Percentiles rank a stretch among this genome's conserved stretches.
These are phyloP conservation scores for Phytophthora sansomeana DNA, from an alignment of 352 stramenopile species.

Conservation along the genomic window DNA sequence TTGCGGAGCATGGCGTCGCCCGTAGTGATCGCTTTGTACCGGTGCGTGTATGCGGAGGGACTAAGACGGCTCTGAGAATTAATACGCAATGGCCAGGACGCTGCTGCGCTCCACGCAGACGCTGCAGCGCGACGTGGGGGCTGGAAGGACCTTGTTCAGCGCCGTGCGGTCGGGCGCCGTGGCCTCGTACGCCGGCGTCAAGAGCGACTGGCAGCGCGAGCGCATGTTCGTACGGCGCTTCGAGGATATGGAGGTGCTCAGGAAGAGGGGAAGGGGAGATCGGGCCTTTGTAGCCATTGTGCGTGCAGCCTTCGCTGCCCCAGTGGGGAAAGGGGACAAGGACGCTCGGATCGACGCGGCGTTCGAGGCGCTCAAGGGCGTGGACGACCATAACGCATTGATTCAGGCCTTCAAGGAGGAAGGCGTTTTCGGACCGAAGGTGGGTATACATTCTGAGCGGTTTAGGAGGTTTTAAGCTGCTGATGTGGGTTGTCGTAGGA, in stretches of 20 bases:
- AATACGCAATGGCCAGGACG: slow-evolving; percentile 41
- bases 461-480: not conserved
- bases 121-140: slow-evolving; percentile 59
- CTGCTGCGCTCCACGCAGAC: slow-evolving; percentile 63
- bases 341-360: slow-evolving; percentile 66
- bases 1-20: slow-evolving; percentile 33
- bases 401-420: slow-evolving; percentile 54
- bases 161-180: slow-evolving; percentile 73
- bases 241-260: slow-evolving; percentile 54
- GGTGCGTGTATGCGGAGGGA: slow-evolving; percentile 11
- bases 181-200: slow-evolving; percentile 69
- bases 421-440: slow-evolving; percentile 60
- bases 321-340: slow-evolving; percentile 39
- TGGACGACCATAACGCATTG: slow-evolving; percentile 81
- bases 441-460: slow-evolving; percentile 30
- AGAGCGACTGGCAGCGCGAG: slow-evolving; percentile 80
- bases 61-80: slow-evolving; percentile 8
- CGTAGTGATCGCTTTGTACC: slow-evolving; percentile 44
- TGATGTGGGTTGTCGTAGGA: slow-evolving; percentile 36
- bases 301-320: slow-evolving; percentile 55
- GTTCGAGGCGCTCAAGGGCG: slow-evolving; percentile 58
- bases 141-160: slow-evolving; percentile 61
- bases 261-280: slow-evolving; percentile 25
- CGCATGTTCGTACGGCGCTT: slow-evolving; percentile 64
- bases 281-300: slow-evolving; percentile 54